A percentile compares a stretch with the other conserved stretches of the same genome.
These are phyloP conservation scores for Asterella californica DNA, from an alignment of 225 moss, liverwort and hornwort genomes.

Conservation along the genomic window DNA sequence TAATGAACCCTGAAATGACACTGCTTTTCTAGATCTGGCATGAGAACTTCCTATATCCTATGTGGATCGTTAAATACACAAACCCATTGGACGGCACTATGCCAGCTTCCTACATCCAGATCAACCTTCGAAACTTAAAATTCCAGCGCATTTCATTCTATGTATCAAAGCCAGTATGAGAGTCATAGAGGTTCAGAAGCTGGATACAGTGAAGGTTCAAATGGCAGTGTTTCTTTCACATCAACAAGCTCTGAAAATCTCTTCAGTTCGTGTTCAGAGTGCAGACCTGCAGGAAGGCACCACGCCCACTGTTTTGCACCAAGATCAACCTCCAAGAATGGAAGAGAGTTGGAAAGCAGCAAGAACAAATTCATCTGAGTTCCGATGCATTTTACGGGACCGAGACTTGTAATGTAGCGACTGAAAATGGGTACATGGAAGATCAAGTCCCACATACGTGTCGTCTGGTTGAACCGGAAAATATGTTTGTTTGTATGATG, in stretches of 20 bases:
- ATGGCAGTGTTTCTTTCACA: neutral
- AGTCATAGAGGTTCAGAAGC: conserved; percentile 20
- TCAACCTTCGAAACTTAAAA: too few species aligned
- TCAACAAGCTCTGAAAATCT: neutral
- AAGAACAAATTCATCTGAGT: neutral
- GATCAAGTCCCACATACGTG: neutral
- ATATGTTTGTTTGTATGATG: conserved; percentile 1
- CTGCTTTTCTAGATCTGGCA: too few species aligned
- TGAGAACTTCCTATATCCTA: too few species aligned
- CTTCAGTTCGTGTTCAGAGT: neutral
- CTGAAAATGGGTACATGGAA: conserved; percentile 5
- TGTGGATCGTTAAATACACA: too few species aligned
- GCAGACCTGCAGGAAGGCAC: neutral
- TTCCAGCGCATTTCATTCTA: too few species aligned
- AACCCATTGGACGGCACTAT: too few species aligned
- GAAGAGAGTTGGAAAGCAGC: neutral
- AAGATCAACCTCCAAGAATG: neutral
- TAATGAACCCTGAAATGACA: too few species aligned
- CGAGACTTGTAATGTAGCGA: neutral
- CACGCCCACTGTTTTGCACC: neutral
- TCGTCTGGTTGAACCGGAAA: neutral
- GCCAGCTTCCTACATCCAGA: too few species aligned
- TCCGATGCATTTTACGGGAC: neutral
- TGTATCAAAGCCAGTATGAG: too few species aligned
- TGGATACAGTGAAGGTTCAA: conserved; percentile 7